phyloP scores from a whole-genome alignment of 202 grass and related monocot genomes.

The Tripidium arundinaceum region DNA sequence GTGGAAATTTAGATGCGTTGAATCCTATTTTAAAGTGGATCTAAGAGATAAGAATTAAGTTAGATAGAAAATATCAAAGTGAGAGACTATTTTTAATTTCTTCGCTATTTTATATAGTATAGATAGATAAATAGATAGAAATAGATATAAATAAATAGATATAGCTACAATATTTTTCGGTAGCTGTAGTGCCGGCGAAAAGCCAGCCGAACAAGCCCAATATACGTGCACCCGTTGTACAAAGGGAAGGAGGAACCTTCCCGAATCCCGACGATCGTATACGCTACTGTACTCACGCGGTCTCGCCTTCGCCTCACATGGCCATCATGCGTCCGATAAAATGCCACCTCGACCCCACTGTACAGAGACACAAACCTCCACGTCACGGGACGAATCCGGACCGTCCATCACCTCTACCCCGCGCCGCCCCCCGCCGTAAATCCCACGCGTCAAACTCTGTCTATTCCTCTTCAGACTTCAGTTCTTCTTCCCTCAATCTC shows the following conservation, averaged over 20 bases:
- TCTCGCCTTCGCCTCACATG: not conserved
- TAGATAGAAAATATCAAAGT: no score
- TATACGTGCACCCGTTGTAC: no score
- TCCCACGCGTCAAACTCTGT: conserved; percentile 1
- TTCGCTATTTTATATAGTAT: no score
- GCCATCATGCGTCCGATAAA: not conserved
- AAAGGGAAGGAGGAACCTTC: not conserved
- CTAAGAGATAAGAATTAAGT: no score
- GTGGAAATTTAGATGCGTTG: no score
- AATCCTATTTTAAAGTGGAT: no score
- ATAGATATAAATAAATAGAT: no score
- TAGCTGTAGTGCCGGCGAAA: no score
- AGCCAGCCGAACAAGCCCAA: no score
- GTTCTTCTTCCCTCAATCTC: not conserved
- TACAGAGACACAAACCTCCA: not conserved
- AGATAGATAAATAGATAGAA: no score
- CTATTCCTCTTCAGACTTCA: not conserved
- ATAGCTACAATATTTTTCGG: no score
- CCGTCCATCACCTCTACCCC: conserved; percentile 14
- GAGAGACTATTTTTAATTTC: no score
- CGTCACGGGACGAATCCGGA: conserved; percentile 20
- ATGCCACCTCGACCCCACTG: not conserved
- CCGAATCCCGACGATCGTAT: not conserved
- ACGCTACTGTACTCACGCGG: not conserved
- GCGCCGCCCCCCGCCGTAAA: conserved; percentile 21